Base-by-base conservation (phyloP, 2,329 filamentous ascomycete genomes). In the Hypoxylon sp. region DNA sequence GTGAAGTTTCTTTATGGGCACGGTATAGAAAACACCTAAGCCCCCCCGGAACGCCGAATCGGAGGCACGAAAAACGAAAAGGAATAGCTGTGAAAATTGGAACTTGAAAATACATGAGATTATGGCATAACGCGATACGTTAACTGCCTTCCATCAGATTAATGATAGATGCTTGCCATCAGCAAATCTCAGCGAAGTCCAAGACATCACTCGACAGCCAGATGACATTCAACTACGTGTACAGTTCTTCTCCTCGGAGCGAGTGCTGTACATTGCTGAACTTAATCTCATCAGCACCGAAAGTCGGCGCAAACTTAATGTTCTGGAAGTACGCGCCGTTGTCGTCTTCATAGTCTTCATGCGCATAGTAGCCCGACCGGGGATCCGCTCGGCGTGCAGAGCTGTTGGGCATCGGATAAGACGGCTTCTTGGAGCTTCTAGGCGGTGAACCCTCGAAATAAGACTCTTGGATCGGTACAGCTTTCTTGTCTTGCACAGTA, bases 21-120 rank as follows among this genome's bases (percentile, higher is more conserved):
- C 60, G 65, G 61, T 70, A 63, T 65, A 69, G 62, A 68, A 58
- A 65, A 53, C 30, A 61, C 37, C 61, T 46, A 64, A 56, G n/a
- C 67, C 69, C 55, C 65, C 65, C 63, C 40, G 56, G 20, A 75
- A 73, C 71, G 70, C 75, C 75, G 20, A 54, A 70, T 62, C 56
- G 59, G 57, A 68, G 55, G 61, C 6, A 40, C 44, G 58, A 54
- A 56, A 60, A n/a, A 66, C 17, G 44, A 62, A 57, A 53, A 22
- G 31, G 42, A 27, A 54, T n/a, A 20, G 17, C 17, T 25, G 53
- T 27, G 22, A 53, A 64, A 69, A 70, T 69, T 42, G 25, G 14
- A 37, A 27, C 35, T 17, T 14, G 35, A 42, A 68, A 60, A 46
- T 66, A 71, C 62, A 66, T 33, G 27, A 50, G 46, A 64, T 64